A percentile compares a stretch with the other conserved stretches of the same genome.
These are phyloP conservation scores for Naematelia encephala DNA, from an alignment of 768 basidiomycete species.

Conservation along the genomic window DNA sequence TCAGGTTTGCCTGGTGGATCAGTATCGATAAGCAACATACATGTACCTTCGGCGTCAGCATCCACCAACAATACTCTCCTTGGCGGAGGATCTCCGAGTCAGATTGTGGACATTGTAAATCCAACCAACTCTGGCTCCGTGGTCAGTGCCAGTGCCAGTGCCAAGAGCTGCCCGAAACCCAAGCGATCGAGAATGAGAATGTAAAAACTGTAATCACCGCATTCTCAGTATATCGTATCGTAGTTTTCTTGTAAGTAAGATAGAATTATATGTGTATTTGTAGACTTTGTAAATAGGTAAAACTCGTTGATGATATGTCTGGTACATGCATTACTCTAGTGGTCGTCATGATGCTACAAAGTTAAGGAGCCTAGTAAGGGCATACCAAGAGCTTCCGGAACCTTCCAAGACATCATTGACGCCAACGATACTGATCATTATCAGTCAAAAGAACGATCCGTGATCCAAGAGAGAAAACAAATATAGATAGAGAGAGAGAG, in stretches of 20 bases:
- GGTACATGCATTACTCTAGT: background rate
- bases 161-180: too few species aligned
- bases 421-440: conserved; percentile 15
- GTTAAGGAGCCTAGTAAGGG: conserved; percentile 13
- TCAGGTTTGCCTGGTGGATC: too few species aligned
- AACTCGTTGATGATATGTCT: too few species aligned
- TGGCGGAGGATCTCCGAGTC: too few species aligned
- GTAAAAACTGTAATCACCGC: too few species aligned
- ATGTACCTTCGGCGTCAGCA: background rate
- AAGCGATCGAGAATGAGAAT: too few species aligned
- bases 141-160: background rate
- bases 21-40: too few species aligned
- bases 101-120: too few species aligned
- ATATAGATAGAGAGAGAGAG: background rate
- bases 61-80: background rate
- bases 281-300: too few species aligned
- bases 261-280: too few species aligned
- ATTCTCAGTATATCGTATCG: too few species aligned
- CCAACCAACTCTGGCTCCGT: background rate
- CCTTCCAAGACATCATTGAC: conserved; percentile 13
- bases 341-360: conserved; percentile 1
- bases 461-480: background rate
- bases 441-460: background rate
- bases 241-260: too few species aligned
- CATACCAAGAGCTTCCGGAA: conserved; percentile 15